A percentile compares a stretch with the other conserved stretches of the same genome.
Conservation (phyloP, 1,284 basidiomycete genomes). For the Pyrrhoderma lamaoense region DNA sequence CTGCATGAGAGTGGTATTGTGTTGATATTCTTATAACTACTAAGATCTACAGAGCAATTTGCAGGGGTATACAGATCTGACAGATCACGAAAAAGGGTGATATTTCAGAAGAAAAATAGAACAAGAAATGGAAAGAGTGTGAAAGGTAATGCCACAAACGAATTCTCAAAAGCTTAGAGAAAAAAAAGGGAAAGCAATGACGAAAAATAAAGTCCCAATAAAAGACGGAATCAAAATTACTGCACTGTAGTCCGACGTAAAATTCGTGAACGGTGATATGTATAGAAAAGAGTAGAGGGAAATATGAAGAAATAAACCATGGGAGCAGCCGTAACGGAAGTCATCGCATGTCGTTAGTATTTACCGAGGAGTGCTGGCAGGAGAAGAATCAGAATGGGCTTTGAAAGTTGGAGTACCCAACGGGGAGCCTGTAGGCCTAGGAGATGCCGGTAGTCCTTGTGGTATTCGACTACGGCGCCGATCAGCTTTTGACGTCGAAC, state of each 20-base stretch:
- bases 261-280: background rate
- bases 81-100: slow-evolving; percentile 3
- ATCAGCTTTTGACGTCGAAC: slow-evolving; percentile 39
- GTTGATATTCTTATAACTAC: background rate
- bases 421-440: slow-evolving; percentile 37
- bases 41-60: slow-evolving; percentile 10
- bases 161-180: background rate
- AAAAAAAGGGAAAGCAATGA: background rate
- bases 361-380: slow-evolving; percentile 15
- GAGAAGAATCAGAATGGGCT: slow-evolving; percentile 6
- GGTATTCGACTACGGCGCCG: slow-evolving; percentile 48
- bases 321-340: background rate
- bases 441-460: slow-evolving; percentile 55
- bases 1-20: background rate
- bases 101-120: background rate
- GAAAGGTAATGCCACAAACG: background rate
- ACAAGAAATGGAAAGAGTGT: too few species aligned
- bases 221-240: background rate
- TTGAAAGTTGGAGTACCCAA: slow-evolving; percentile 14
- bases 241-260: slow-evolving; percentile 5
- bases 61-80: slow-evolving; percentile 11
- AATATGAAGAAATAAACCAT: background rate
- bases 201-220: background rate
- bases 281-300: background rate
- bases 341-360: background rate